Conservation (phyloP, 75 land plant species). For the Sequoiadendron giganteum region DNA sequence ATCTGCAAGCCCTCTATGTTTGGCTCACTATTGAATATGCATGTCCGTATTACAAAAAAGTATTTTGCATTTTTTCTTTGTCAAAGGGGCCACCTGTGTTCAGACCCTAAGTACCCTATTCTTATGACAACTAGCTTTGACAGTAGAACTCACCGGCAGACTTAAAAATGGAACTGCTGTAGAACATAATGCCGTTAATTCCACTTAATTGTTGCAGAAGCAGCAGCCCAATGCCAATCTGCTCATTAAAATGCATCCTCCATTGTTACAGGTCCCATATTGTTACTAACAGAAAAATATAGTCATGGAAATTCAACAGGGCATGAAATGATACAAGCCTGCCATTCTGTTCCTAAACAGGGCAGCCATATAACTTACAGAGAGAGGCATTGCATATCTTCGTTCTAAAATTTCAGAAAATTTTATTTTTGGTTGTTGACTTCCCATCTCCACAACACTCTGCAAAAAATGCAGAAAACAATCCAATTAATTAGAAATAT, state of each 20-base stretch:
- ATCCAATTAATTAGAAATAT: neutral
- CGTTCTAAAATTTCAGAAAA: constrained; percentile 7
- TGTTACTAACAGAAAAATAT: neutral
- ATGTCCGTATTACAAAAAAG: neutral
- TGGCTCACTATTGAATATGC: neutral
- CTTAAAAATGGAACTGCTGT: constrained; percentile 75
- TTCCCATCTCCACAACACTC: constrained; percentile 8
- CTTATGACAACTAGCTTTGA: neutral
- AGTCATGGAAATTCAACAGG: neutral
- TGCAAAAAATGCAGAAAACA: neutral
- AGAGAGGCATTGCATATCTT: constrained; percentile 11
- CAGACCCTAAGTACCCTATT: no score
- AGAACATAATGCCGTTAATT: constrained; percentile 86
- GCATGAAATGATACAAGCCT: neutral
- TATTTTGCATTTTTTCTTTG: neutral
- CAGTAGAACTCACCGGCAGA: constrained; percentile 64
- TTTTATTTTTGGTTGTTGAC: constrained; percentile 4
- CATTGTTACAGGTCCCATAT: neutral
- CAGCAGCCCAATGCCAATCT: constrained; percentile 86
- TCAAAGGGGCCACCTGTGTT: neutral
- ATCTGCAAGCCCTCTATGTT: neutral
- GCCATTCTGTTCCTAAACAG: neutral
- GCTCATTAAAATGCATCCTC: neutral
- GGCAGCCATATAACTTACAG: neutral
- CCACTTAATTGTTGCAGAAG: constrained; percentile 82